Evolutionary conservation across 768 basidiomycete species (phyloP).

Genomic region (Candolleomyces efflorescens): DNA sequence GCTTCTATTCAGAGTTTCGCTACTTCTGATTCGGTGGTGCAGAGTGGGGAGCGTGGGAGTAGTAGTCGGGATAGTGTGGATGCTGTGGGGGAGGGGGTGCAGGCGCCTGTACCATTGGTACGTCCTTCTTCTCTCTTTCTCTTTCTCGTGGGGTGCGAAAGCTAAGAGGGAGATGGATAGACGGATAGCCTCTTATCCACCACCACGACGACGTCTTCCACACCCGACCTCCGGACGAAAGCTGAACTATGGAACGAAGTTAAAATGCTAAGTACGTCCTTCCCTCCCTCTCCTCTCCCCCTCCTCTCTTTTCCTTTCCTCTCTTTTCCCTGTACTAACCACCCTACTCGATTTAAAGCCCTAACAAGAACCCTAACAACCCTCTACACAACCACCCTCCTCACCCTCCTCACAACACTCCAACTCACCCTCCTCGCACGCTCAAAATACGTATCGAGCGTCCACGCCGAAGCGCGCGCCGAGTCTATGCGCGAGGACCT

Average conservation of each 20-base stretch:
- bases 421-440: constrained; percentile 86
- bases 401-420: constrained; percentile 80
- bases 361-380: constrained; percentile 86
- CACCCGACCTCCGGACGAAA: constrained; percentile 47
- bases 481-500: constrained; percentile 47
- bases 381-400: constrained; percentile 79
- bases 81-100: background rate
- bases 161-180: constrained; percentile 20
- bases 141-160: too few relatives aligned
- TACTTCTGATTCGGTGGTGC: too few relatives aligned
- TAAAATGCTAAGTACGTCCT: constrained; percentile 73
- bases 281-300: background rate
- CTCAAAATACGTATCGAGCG: constrained; percentile 69
- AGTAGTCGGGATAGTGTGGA: too few relatives aligned
- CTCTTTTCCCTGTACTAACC: too few relatives aligned
- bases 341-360: constrained; percentile 52
- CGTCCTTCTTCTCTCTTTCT: background rate
- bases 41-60: background rate
- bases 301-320: background rate
- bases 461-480: constrained; percentile 57
- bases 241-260: constrained; percentile 90
- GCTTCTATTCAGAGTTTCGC: too few relatives aligned
- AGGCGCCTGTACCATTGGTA: constrained; percentile 1
- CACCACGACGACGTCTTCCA: constrained; percentile 18
- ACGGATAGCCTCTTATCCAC: constrained; percentile 24